These are phyloP conservation scores for Jatropha multifida DNA, from an alignment of 441 rosid species.

Conservation along the genomic window DNA sequence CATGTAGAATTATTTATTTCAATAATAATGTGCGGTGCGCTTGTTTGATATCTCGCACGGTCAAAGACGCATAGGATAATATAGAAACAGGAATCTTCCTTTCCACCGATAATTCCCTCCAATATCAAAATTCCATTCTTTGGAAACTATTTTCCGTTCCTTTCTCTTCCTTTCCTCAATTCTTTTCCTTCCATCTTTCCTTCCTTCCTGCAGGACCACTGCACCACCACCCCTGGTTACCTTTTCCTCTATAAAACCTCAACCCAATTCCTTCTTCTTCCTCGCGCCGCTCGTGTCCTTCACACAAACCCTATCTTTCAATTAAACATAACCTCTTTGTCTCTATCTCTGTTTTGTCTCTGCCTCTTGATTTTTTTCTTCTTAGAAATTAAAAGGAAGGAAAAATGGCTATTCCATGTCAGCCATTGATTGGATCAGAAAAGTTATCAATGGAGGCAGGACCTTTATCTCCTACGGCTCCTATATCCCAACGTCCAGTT, in stretches of 20 bases:
- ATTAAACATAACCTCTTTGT: neutral
- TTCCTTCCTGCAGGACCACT: neutral
- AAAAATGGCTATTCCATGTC: constrained; percentile 65
- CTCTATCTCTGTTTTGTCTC: neutral
- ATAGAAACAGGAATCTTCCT: neutral
- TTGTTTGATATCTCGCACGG: no score
- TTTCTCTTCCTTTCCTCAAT: no score
- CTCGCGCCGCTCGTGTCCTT: neutral
- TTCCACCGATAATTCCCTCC: neutral
- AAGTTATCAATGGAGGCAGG: constrained; percentile 41
- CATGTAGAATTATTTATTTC: no score
- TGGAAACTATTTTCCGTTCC: neutral
- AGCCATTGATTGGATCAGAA: constrained; percentile 51
- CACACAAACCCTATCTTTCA: constrained; percentile 10
- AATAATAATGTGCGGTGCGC: no score
- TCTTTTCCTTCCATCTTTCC: neutral
- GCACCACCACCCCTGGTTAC: neutral
- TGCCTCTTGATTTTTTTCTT: neutral
- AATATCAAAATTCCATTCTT: neutral
- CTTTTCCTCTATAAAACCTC: neutral
- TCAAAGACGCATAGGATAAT: neutral
- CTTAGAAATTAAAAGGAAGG: neutral
- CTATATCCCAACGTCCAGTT: constrained; percentile 38
- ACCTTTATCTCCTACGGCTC: constrained; percentile 20
- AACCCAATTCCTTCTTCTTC: neutral